Evolutionary conservation across 1,284 basidiomycete genomes (phyloP).

Genomic region (Trichosporon ovoides): DNA sequence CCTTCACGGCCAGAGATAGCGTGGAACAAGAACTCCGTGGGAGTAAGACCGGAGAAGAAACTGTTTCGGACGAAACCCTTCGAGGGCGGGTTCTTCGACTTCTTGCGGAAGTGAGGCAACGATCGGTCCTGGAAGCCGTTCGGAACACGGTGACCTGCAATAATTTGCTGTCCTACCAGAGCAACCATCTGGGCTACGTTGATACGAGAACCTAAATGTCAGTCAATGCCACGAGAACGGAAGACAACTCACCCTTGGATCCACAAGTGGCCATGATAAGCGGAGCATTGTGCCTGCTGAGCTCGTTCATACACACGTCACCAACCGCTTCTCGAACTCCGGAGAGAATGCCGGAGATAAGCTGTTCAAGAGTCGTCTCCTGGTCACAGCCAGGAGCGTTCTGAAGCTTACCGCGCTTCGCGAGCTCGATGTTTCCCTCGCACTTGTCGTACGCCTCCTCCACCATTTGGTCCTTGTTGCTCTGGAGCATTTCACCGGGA

Average conservation of each 20-base stretch:
- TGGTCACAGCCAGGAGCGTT: conserved; percentile 96
- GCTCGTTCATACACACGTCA: conserved; percentile 95
- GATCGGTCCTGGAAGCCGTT: conserved; percentile 99
- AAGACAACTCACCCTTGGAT: conserved; percentile 72
- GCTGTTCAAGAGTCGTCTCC: conserved; percentile 92
- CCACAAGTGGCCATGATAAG: conserved; percentile 99
- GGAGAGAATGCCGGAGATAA: conserved; percentile 88
- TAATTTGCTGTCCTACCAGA: conserved; percentile 99
- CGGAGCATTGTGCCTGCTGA: conserved; percentile 93
- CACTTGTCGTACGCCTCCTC: conserved; percentile 86
- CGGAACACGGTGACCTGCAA: conserved; percentile 93
- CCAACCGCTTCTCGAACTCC: conserved; percentile 94
- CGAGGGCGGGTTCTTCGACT: conserved; percentile 91
- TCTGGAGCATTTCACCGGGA: conserved; percentile 75
- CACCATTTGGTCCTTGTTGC: conserved; percentile 80
- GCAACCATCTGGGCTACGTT: conserved; percentile 99
- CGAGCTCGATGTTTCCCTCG: conserved; percentile 76
- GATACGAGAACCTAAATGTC: conserved; percentile 78
- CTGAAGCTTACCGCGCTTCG: conserved; percentile 87
- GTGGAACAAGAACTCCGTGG: conserved; percentile 98
- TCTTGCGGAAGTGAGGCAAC: conserved; percentile 96
- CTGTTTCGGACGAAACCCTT: conserved; percentile 98
- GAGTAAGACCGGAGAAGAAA: conserved; percentile 87
- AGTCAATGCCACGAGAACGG: conserved; percentile 7
- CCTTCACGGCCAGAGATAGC: conserved; percentile 98